Base-by-base conservation (phyloP, 768 basidiomycete genomes). In the Russula sp. region DNA sequence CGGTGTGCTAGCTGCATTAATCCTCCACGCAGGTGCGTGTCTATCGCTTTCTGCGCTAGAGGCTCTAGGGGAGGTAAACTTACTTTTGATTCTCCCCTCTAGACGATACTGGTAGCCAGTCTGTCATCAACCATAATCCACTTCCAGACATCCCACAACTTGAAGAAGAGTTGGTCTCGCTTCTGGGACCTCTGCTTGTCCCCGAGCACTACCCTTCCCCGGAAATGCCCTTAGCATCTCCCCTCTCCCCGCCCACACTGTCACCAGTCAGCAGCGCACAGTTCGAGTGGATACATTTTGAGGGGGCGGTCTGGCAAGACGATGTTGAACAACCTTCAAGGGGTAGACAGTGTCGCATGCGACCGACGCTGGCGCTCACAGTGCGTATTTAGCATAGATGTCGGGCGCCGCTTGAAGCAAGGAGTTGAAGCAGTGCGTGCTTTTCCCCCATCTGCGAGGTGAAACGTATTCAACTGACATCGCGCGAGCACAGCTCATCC, bases 271-370 rank as follows among this genome's bases (percentile, higher is more conserved):
- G 70, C 69, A 54, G 57, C 68, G 88, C 90, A 0, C 91, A 90
- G 0, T 88, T 93, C 57, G 89, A 93, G 67, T 91, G 91, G 89
- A 74, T 94, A 6, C 90, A 93, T 69, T 89, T 94, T 63, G 91
- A 93, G n/a, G 68, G 91, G 90, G 4, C 78, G 91, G 3, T 87
- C 83, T 0, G 84, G 88, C 37, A 89, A 88, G 73, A 91, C 88
- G 10, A 93, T 90, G 5, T 73, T 89, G 32, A 85, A 78, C 68
- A 93, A 93, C 70, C 82, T 94, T 37, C 79, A 83, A 35, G 91
- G 91, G 6, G 68, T 94, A 49, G 91, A 93, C 66, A 88, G 90
- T 9, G 82, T 93, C 39, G 89, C 90, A 5, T 81, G 86, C 3
- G 91, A 94, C 70, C 82, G 88, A 34, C 89, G 87, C 68, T 93